Conservation (phyloP, 75 land plant species). For the Larix kaempferi region DNA sequence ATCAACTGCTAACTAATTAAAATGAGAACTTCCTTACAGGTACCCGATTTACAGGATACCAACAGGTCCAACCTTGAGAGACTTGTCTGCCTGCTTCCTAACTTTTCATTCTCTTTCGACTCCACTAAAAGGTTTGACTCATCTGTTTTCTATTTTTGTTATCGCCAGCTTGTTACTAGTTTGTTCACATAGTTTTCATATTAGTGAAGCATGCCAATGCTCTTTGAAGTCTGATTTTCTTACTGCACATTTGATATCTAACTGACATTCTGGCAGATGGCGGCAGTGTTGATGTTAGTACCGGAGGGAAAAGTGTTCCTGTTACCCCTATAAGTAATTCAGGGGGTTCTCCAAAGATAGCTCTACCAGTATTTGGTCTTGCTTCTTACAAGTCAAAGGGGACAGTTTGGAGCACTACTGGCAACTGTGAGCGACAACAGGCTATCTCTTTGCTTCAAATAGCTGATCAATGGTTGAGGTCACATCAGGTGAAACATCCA, state of each 20-base stretch:
- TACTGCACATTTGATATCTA: background rate
- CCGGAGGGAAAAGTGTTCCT: constrained; percentile 9
- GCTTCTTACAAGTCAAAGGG: constrained; percentile 65
- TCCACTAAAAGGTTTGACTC: constrained; percentile 39
- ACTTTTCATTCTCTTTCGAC: constrained; percentile 77
- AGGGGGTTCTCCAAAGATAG: constrained; percentile 18
- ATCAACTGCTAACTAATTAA: background rate
- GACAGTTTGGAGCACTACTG: constrained; percentile 43
- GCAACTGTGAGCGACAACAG: constrained; percentile 25
- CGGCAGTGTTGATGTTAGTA: constrained; percentile 7
- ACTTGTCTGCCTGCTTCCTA: constrained; percentile 79
- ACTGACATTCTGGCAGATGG: constrained; percentile 6
- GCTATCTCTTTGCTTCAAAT: constrained; percentile 32
- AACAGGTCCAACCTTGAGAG: constrained; percentile 70
- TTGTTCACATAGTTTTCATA: background rate
- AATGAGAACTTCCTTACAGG: constrained; percentile 26
- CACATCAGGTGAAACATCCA: constrained; percentile 45
- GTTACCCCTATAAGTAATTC: constrained; percentile 1
- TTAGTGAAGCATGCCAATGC: background rate
- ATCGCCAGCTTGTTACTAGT: background rate
- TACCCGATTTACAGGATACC: constrained; percentile 96
- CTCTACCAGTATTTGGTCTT: constrained; percentile 58
- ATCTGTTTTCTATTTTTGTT: background rate
- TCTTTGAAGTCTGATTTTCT: background rate
- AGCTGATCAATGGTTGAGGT: constrained; percentile 51